Conservation (phyloP, 2,329 filamentous ascomycete species). For the Macrophomina pseudophaseolina region DNA sequence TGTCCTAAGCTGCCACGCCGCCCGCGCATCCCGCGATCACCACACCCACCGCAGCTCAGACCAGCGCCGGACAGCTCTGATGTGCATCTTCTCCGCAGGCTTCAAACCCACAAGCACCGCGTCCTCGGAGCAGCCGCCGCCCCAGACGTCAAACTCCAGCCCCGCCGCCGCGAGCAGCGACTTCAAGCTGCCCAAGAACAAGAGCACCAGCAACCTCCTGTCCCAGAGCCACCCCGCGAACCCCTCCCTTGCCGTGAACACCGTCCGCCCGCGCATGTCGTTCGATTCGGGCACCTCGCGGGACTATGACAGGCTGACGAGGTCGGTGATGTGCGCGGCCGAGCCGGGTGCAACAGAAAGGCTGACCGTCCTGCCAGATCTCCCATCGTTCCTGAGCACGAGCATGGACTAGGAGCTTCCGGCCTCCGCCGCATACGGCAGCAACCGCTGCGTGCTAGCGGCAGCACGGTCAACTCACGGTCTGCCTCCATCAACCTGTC, state of each 20-base stretch:
- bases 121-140: conserved; percentile 13
- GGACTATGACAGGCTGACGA: conserved; percentile 67
- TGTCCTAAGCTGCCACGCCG: conserved; percentile 15
- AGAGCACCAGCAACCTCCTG: conserved; percentile 56
- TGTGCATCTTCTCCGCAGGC: conserved; percentile 26
- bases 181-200: conserved; percentile 53
- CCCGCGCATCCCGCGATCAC: conserved; percentile 22
- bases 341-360: neutral
- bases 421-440: conserved; percentile 94
- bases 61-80: conserved; percentile 24
- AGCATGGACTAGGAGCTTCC: conserved; percentile 82
- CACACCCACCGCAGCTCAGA: conserved; percentile 25
- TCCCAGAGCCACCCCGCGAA: conserved; percentile 35
- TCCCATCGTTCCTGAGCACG: conserved; percentile 81
- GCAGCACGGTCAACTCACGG: conserved; percentile 54
- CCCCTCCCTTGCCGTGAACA: conserved; percentile 55
- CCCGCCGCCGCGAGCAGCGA: conserved; percentile 32
- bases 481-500: conserved; percentile 74
- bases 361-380: conserved; percentile 48
- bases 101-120: conserved; percentile 25
- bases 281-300: conserved; percentile 70
- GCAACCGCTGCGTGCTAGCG: conserved; percentile 67
- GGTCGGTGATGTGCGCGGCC: conserved; percentile 58
- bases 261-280: conserved; percentile 72
- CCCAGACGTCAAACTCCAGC: neutral